Evolutionary conservation across 2,329 filamentous ascomycete species (phyloP), one percentile per base, ranked within the genome.

Genomic region (Ascosphaera apis): DNA sequence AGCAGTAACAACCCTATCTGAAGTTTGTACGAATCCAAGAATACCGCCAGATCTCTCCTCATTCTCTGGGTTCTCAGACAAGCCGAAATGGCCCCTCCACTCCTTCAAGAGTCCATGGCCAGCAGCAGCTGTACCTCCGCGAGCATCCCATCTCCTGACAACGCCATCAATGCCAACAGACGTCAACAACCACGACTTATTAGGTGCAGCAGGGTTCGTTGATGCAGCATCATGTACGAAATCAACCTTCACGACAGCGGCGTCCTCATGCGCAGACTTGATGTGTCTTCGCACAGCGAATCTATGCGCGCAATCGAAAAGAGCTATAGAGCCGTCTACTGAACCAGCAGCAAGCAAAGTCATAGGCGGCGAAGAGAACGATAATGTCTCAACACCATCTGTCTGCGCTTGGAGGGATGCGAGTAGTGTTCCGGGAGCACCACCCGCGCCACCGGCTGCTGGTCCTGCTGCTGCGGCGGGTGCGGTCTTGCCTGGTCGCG

Each of bases 161-260:
- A 84, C 82, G 13, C 88, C 86, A 48, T 98, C 88, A 66, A 93
- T 81, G 6, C 88, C 88, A 45, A 76, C 84, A 43, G 72, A 81
- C 2, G 86, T 95, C 36, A 95, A 61, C 41, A 91, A 50, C 73
- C 51, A 58, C 71, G 86, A 45, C 49, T 61, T 39, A 48, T 57
- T 44, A 43, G 45, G 41, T 15, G 47, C 42, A 2, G 48, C 44
- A 17, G 48, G 39, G n/a, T 48, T 47, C 3, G 53, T 52, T 2
- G 50, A 33, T 25, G 44, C 15, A 57, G 52, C 51, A 59, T 50
- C 63, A 62, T 39, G 50, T 16, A 91, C 69, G 48, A 92, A 98
- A 40, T 93, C 82, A 3, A 95, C 72, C 57, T 91, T 86, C 41
- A 95, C 86, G 15, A 98, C 81, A 1, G 81, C 76, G 48, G 77